These are phyloP conservation scores for Plasmodium sp. DNA, from an alignment of 169 alveolate species.

Conservation along the genomic window DNA sequence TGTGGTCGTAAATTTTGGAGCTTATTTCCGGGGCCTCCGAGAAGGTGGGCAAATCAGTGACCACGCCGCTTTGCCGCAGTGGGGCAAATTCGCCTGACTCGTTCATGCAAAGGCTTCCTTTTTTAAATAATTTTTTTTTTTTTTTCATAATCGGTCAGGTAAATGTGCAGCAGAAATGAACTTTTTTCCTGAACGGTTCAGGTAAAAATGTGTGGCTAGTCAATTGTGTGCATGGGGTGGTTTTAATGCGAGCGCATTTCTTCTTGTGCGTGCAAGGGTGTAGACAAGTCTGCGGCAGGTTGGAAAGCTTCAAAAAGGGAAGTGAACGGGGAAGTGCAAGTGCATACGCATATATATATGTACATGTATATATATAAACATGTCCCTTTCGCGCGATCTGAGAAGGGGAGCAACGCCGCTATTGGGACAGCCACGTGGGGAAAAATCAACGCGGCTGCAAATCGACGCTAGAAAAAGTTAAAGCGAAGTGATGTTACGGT, in stretches of 20 bases:
- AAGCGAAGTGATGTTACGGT: neutral
- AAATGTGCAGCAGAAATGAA: neutral
- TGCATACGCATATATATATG: neutral
- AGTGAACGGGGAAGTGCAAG: neutral
- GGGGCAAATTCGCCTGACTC: neutral
- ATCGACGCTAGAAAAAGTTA: neutral
- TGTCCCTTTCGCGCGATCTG: neutral
- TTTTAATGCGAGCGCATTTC: neutral
- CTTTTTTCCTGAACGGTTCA: neutral
- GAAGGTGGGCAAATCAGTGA: slow-evolving; percentile 1
- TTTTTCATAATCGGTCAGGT: slow-evolving; percentile 1
- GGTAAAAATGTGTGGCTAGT: neutral
- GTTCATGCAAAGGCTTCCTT: neutral
- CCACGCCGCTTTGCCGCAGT: neutral
- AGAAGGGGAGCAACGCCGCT: neutral
- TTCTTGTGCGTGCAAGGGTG: neutral
- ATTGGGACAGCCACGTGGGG: neutral
- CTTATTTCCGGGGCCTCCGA: slow-evolving; percentile 8
- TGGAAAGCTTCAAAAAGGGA: neutral
- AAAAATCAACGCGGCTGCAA: neutral
- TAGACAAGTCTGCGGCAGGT: neutral
- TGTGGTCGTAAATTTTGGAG: slow-evolving; percentile 24
- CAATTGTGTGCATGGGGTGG: neutral
- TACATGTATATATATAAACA: neutral
- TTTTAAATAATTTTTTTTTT: slow-evolving; percentile 18